Evolutionary conservation across 495 filamentous ascomycete genomes (phyloP).

Genomic region (Penicillium herquei): DNA sequence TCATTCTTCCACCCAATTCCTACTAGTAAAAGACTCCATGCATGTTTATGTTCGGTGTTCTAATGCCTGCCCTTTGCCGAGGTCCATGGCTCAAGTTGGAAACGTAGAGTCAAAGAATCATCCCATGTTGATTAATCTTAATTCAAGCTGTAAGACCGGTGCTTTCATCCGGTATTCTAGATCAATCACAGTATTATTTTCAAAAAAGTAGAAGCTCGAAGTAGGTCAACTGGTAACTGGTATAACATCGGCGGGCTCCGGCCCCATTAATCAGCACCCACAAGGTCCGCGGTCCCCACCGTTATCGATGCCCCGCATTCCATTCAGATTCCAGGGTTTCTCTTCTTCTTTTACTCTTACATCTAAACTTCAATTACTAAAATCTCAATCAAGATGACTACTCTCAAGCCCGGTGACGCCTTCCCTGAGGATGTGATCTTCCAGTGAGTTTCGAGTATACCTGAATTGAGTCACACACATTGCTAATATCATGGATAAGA

Average conservation of each 20-base stretch:
- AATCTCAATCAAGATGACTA: conserved; percentile 46
- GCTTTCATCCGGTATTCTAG: no score
- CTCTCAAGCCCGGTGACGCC: conserved; percentile 72
- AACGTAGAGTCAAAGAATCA: no score
- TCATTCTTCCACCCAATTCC: no score
- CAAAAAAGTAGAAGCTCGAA: not conserved
- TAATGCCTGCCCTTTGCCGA: no score
- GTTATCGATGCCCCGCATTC: conserved; percentile 2
- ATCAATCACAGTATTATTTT: no score
- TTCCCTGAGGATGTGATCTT: conserved; percentile 81
- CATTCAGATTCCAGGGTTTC: not conserved
- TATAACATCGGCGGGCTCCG: conserved; percentile 1
- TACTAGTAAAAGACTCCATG: no score
- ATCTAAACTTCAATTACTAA: not conserved
- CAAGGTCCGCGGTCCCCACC: conserved; percentile 1
- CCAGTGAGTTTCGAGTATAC: conserved; percentile 45
- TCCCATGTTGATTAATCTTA: no score
- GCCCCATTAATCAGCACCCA: conserved; percentile 2
- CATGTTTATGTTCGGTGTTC: no score
- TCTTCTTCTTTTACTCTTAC: not conserved
- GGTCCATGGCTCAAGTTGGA: no score
- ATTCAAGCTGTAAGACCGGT: no score
- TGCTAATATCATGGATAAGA: conserved; percentile 29
- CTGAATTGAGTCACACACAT: not conserved
- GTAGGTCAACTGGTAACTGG: no score